Evolutionary conservation across 305 asterid species (phyloP).

Genomic region (Galium porrigens): DNA sequence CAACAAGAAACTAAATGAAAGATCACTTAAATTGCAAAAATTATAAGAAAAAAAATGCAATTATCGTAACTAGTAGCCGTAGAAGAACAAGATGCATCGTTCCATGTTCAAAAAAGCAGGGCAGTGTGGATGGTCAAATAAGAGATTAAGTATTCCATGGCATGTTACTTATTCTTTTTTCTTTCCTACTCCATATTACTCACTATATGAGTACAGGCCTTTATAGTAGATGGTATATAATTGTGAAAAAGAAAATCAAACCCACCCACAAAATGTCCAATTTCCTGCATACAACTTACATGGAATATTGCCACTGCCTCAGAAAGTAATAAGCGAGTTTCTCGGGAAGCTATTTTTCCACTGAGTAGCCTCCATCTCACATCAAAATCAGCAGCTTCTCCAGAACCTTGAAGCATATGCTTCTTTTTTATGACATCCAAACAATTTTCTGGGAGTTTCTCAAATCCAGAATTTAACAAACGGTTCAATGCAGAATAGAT

Average conservation of each 20-base stretch:
- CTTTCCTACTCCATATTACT: not conserved
- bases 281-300: slow-evolving; percentile 31
- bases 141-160: not conserved
- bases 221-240: not conserved
- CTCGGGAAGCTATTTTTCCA: slow-evolving; percentile 62
- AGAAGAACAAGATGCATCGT: not conserved
- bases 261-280: not conserved
- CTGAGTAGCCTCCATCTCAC: slow-evolving; percentile 86
- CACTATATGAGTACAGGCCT: not conserved
- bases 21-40: not conserved
- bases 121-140: not conserved
- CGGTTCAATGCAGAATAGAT: slow-evolving; percentile 54
- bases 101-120: not conserved
- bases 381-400: slow-evolving; percentile 34
- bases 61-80: not conserved
- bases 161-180: not conserved
- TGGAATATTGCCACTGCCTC: slow-evolving; percentile 94
- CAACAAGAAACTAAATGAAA: not conserved
- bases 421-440: slow-evolving; percentile 49
- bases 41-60: not conserved
- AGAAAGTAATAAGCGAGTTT: slow-evolving; percentile 61
- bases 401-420: slow-evolving; percentile 24
- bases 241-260: not conserved
- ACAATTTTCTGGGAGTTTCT: slow-evolving; percentile 52
- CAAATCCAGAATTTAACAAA: slow-evolving; percentile 55